A percentile compares a stretch with the other conserved stretches of the same genome.
These are phyloP conservation scores for Calocybe indica DNA, from an alignment of 768 basidiomycete genomes.

Conservation along the genomic window DNA sequence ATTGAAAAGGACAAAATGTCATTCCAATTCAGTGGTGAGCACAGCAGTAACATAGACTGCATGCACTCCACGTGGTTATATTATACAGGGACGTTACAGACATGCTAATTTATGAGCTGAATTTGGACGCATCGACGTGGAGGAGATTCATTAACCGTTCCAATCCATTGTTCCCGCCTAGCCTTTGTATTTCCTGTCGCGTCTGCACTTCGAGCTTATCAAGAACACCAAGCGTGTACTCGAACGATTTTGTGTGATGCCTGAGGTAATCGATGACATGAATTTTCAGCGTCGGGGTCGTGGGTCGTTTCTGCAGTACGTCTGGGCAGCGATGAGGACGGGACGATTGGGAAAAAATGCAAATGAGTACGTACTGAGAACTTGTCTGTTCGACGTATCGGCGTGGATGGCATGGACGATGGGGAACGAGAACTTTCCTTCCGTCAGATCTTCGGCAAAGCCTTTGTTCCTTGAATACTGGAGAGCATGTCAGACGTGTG, in stretches of 20 bases:
- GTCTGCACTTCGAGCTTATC: slow-evolving; percentile 62
- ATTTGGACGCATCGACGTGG: slow-evolving; percentile 27
- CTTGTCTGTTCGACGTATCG: slow-evolving; percentile 67
- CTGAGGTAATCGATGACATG: slow-evolving; percentile 79
- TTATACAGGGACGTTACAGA: too few relatives aligned
- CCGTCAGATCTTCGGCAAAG: slow-evolving; percentile 90
- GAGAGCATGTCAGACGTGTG: neutral
- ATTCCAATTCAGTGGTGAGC: too few relatives aligned
- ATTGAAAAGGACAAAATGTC: too few relatives aligned
- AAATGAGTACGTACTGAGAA: slow-evolving; percentile 62
- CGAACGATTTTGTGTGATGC: slow-evolving; percentile 76
- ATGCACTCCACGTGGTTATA: too few relatives aligned
- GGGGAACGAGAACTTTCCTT: slow-evolving; percentile 98
- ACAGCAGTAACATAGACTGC: too few relatives aligned
- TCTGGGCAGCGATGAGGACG: slow-evolving; percentile 36
- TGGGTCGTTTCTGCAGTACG: slow-evolving; percentile 84
- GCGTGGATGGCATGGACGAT: slow-evolving; percentile 86
- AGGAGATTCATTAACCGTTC: slow-evolving; percentile 52
- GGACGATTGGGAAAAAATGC: neutral
- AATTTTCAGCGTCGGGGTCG: slow-evolving; percentile 72
- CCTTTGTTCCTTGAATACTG: slow-evolving; percentile 84
- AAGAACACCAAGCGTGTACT: slow-evolving; percentile 76
- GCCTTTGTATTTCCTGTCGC: slow-evolving; percentile 53
- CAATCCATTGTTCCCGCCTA: slow-evolving; percentile 74
- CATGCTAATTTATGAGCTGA: neutral